Percentiles rank a stretch among this genome's conserved stretches.
These are phyloP conservation scores for Fusarium sp. DNA, from an alignment of 2,329 filamentous ascomycete species.

Conservation along the genomic window DNA sequence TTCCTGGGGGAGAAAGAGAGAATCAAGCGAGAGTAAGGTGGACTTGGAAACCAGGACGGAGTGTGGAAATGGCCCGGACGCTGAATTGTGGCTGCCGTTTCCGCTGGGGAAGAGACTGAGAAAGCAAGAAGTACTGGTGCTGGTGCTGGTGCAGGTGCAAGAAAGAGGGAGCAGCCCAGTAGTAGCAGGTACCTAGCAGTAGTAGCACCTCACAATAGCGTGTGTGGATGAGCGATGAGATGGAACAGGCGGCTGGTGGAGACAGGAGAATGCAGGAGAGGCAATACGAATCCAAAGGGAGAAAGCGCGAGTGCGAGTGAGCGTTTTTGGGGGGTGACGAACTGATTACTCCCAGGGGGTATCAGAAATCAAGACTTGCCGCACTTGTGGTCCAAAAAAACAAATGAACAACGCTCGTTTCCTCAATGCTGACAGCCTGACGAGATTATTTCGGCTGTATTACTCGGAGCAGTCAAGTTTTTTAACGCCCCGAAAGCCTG, in stretches of 20 bases:
- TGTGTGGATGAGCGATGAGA: conserved; percentile 18
- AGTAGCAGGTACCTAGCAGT: not conserved
- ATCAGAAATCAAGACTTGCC: not conserved
- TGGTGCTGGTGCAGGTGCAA: conserved; percentile 4
- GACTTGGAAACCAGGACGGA: conserved; percentile 30
- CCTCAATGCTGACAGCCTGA: not conserved
- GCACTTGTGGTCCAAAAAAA: not conserved
- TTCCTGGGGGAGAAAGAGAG: conserved; percentile 35
- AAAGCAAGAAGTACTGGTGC: conserved; percentile 15
- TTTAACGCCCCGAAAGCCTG: not conserved
- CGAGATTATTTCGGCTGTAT: not conserved
- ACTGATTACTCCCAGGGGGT: not conserved
- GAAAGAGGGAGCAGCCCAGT: not conserved
- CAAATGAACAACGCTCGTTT: not conserved
- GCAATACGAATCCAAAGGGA: conserved; percentile 36
- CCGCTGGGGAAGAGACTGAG: conserved; percentile 12
- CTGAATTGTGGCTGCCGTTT: conserved; percentile 32
- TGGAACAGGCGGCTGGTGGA: conserved; percentile 19
- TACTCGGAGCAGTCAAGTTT: not conserved
- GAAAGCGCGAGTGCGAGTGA: conserved; percentile 25
- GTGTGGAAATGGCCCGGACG: conserved; percentile 33
- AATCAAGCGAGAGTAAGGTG: conserved; percentile 44
- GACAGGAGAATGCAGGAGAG: conserved; percentile 28
- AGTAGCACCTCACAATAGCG: not conserved
- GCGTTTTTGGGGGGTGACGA: conserved; percentile 29